These are phyloP conservation scores for Capsicum pubescens DNA, from an alignment of 257 asterid genomes.

Conservation along the genomic window DNA sequence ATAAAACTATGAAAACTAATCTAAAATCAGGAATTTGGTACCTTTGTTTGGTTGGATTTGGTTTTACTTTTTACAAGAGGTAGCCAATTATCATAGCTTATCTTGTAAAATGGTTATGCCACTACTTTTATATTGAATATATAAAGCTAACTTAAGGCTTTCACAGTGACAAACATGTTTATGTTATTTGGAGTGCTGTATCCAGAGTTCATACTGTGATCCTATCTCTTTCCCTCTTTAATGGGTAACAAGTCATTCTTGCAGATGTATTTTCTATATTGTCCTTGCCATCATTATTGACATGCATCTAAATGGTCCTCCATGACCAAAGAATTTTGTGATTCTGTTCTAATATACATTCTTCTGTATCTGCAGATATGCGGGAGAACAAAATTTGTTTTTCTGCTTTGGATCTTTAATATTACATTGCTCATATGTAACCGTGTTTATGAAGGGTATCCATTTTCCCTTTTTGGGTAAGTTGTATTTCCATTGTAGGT, in stretches of 20 bases:
- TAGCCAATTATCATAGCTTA: not conserved
- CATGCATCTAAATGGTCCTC: not conserved
- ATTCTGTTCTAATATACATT: not conserved
- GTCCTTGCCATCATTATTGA: not conserved
- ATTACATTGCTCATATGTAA: constrained; percentile 22
- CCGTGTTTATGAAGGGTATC: constrained; percentile 26
- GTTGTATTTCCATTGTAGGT: not conserved
- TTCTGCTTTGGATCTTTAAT: constrained; percentile 26
- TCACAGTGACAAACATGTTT: not conserved
- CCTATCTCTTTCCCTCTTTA: not conserved
- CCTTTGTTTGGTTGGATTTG: not conserved
- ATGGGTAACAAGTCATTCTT: constrained; percentile 13
- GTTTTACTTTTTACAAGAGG: not conserved
- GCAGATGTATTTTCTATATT: not conserved
- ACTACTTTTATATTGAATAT: not conserved
- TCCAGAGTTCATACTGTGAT: not conserved
- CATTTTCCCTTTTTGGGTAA: constrained; percentile 27
- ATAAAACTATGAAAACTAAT: not conserved
- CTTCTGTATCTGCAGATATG: constrained; percentile 22
- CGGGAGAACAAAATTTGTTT: constrained; percentile 19
- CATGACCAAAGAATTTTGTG: not conserved
- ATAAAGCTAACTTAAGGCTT: not conserved
- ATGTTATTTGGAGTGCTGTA: not conserved
- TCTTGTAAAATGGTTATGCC: not conserved
- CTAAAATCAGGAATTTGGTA: not conserved